Percentiles rank a stretch among this genome's conserved stretches.
Conservation (phyloP, 2,329 filamentous ascomycete genomes). For the Neonectria magnoliae region DNA sequence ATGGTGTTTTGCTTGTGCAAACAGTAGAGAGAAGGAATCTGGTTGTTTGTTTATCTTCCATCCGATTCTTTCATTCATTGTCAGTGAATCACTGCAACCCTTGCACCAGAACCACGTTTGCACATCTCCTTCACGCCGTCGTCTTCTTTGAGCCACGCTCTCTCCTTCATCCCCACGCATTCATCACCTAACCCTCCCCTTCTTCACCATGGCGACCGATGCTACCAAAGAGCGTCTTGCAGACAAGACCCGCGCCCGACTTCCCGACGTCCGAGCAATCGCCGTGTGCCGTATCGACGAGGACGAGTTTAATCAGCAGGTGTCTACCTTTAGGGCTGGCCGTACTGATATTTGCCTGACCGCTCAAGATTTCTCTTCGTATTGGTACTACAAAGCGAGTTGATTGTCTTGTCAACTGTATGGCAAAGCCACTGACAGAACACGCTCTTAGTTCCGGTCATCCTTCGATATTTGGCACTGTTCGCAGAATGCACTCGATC, state of each 20-base stretch:
- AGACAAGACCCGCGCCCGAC: neutral
- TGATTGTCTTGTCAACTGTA: neutral
- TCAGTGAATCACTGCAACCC: no score
- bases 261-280: neutral
- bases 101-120: no score
- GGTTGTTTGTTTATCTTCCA: no score
- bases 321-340: neutral
- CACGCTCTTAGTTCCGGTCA: neutral
- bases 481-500: slow-evolving; percentile 1
- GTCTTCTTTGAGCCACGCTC: no score
- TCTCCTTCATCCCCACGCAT: neutral
- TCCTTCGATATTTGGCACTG: neutral
- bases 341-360: neutral
- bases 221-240: neutral
- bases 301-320: neutral
- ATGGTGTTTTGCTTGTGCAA: no score
- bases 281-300: neutral
- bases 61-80: no score
- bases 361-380: neutral
- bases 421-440: neutral
- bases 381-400: neutral
- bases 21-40: no score
- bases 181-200: neutral
- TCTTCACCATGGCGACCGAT: no score
- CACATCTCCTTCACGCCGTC: no score